Evolutionary conservation across 108 stramenopile genomes (phyloP).

Genomic region (Stephanodiscus minutulus): DNA sequence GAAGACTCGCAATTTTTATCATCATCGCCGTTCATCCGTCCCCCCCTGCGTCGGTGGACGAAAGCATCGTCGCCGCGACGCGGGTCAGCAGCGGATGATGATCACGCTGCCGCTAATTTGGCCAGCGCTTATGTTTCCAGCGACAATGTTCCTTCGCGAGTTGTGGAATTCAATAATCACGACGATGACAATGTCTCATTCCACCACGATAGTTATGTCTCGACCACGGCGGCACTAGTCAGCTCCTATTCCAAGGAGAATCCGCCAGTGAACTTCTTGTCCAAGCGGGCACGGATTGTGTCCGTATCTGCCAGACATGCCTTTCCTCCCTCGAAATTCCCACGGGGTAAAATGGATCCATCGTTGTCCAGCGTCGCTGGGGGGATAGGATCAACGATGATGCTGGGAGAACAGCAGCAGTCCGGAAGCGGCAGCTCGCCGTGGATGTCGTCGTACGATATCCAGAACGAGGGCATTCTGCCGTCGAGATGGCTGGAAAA

Average conservation of each 20-base stretch:
- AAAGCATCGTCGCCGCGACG: constrained; percentile 2
- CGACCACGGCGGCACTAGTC: background rate
- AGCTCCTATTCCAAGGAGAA: constrained; percentile 19
- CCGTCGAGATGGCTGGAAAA: constrained; percentile 80
- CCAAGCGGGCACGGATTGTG: constrained; percentile 57
- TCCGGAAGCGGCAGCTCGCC: constrained; percentile 14
- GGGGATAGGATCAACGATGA: background rate
- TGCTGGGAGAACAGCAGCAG: background rate
- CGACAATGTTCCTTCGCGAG: no score
- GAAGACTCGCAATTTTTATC: background rate
- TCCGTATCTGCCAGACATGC: constrained; percentile 62
- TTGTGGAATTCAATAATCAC: no score
- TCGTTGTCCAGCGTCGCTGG: background rate
- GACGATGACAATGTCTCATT: background rate
- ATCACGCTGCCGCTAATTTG: background rate
- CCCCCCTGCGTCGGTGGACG: background rate
- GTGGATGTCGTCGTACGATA: constrained; percentile 27
- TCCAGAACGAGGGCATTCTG: constrained; percentile 68
- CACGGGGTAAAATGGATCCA: constrained; percentile 42
- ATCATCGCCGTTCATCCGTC: background rate
- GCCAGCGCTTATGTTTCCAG: background rate
- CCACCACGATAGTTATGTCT: background rate
- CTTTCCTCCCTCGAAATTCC: constrained; percentile 81
- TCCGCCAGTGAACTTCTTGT: constrained; percentile 25
- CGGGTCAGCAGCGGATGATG: constrained; percentile 12